Conservation (phyloP, 2,329 filamentous ascomycete species). For the Tothia fuscella region DNA sequence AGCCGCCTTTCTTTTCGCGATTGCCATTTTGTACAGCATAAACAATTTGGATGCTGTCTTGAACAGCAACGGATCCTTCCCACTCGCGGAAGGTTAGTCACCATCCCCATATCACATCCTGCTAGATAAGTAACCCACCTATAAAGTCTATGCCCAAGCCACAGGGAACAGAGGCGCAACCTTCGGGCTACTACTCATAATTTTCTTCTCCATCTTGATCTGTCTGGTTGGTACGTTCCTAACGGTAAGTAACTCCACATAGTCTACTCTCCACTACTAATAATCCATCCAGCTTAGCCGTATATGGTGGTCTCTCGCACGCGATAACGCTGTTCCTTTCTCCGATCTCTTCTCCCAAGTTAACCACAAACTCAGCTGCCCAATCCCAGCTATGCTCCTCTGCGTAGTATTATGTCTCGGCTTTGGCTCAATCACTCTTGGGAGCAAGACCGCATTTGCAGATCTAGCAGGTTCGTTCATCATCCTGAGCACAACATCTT, state of each 20-base stretch:
- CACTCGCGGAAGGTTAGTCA: no score
- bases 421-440: conserved; percentile 45
- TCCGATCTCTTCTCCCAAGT: conserved; percentile 41
- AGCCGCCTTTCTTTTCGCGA: conserved; percentile 11
- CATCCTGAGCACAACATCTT: conserved; percentile 43
- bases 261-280: neutral
- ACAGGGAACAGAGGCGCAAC: conserved; percentile 19
- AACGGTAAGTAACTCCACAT: conserved; percentile 28
- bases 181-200: conserved; percentile 36
- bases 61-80: conserved; percentile 39
- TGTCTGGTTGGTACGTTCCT: conserved; percentile 41
- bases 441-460: conserved; percentile 42
- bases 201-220: conserved; percentile 39
- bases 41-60: conserved; percentile 26
- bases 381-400: conserved; percentile 46
- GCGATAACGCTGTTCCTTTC: conserved; percentile 50
- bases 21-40: conserved; percentile 27
- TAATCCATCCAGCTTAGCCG: conserved; percentile 12
- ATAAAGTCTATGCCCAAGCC: conserved; percentile 50
- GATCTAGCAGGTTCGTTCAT: conserved; percentile 48
- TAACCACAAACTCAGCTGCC: conserved; percentile 43
- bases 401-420: conserved; percentile 27
- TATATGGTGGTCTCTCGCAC: conserved; percentile 42
- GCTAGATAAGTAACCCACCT: no score
- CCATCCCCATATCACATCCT: no score